Base-by-base conservation (phyloP, 768 basidiomycete genomes). In the Leccinum truebloodii region DNA sequence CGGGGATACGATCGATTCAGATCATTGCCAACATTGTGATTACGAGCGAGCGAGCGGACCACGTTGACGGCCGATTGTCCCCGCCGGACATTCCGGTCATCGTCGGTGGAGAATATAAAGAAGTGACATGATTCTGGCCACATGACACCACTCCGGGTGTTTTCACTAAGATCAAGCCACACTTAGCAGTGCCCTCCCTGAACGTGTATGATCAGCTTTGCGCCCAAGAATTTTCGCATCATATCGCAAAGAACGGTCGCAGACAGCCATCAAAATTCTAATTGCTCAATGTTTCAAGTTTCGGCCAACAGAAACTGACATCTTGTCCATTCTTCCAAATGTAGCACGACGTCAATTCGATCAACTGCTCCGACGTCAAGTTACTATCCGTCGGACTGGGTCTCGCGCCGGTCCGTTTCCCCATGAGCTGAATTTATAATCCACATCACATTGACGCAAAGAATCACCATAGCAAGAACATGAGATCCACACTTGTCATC, bases 1-100 rank as follows among this genome's bases (percentile, higher is more conserved):
- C 57, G 59, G 62, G 16, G 58, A 48, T 67, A 39, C 59, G 16
- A 52, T 37, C 59, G 52, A 18, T 20, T 26, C 32, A 37, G 44
- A 44, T 44, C 44, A 35, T 54, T 22, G 12, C 30, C 30, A 56
- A 41, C n/a, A 20, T 20, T 20, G 44, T 20, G 6, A 44, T 20
- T 12, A 44, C 44, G 44, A n/a, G 44, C 44, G 44, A 44, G 44
- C n/a, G 44, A 12, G 20, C 44, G 10, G 4, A 44, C 44, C n/a
- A 20, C 41, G 41, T 44, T n/a, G 18, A 44, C 44, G 44, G n/a
- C 20, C 10, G 10, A 44, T 44, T 44, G 4, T 44, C 10, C 12
- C 44, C 44, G n/a, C 41, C 9, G 9, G 41, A 4, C 41, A 44
- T 20, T 44, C n/a, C 44, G 44, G 41, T 44, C n/a, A 44, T 10